phyloP scores from a whole-genome alignment of 805 yeast genomes.

The Saccharomyces paradoxus region DNA sequence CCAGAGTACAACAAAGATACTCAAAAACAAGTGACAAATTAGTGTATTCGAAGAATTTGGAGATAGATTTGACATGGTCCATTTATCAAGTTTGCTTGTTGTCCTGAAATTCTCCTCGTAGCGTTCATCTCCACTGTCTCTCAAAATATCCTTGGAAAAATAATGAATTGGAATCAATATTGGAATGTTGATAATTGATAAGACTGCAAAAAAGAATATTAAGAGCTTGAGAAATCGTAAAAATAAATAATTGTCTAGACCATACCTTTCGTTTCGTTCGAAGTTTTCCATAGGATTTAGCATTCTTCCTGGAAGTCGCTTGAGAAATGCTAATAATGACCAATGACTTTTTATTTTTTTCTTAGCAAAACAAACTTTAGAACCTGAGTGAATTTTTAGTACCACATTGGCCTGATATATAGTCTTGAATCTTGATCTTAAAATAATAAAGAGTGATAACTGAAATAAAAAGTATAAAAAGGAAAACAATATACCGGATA shows the following conservation, averaged over 20 bases:
- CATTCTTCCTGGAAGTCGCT: background rate
- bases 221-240: slow-evolving; percentile 51
- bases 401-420: slow-evolving; percentile 48
- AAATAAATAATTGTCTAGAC: slow-evolving; percentile 71
- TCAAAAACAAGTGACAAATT: slow-evolving; percentile 55
- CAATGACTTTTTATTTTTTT: background rate
- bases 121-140: slow-evolving; percentile 1
- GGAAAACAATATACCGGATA: slow-evolving; percentile 50
- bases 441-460: slow-evolving; percentile 33
- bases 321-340: background rate
- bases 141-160: slow-evolving; percentile 21
- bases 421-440: slow-evolving; percentile 31
- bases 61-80: slow-evolving; percentile 67
- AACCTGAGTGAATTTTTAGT: slow-evolving; percentile 7
- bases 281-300: background rate
- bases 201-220: slow-evolving; percentile 40
- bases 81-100: slow-evolving; percentile 40
- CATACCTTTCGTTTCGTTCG: slow-evolving; percentile 27
- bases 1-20: slow-evolving; percentile 45
- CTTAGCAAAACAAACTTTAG: background rate
- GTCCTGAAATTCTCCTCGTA: background rate
- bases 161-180: slow-evolving; percentile 58
- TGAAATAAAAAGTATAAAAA: slow-evolving; percentile 47
- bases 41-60: slow-evolving; percentile 41
- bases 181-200: slow-evolving; percentile 50